Evolutionary conservation across 2,329 filamentous ascomycete species (phyloP).

Genomic region (Dendryphion nanum): DNA sequence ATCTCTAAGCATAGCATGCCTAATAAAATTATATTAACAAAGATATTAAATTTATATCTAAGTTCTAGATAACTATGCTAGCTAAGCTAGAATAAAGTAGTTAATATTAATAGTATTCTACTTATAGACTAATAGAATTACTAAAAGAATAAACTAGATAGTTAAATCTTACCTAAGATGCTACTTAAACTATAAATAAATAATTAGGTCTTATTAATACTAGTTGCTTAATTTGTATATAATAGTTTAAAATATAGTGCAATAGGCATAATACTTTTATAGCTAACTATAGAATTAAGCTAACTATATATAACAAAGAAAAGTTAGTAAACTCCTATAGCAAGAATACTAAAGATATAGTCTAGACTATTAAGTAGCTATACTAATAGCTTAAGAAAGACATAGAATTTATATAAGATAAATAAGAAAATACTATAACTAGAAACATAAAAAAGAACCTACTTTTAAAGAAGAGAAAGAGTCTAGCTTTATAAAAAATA

Average conservation of each 20-base stretch:
- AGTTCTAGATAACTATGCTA: no score
- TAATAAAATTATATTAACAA: no score
- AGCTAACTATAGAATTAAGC: conserved; percentile 4
- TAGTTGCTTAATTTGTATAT: conserved; percentile 2
- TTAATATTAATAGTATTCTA: not conserved
- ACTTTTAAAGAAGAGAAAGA: no score
- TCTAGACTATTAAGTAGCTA: not conserved
- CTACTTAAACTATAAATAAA: conserved; percentile 3
- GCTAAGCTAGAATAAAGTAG: conserved; percentile 2
- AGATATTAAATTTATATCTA: no score
- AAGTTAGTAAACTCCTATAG: conserved; percentile 1
- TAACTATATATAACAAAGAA: not conserved
- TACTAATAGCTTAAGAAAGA: conserved; percentile 1
- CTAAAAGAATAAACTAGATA: conserved; percentile 3
- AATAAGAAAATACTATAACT: conserved; percentile 8
- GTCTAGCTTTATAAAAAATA: no score
- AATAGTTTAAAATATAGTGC: conserved; percentile 4
- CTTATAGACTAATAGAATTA: conserved; percentile 1
- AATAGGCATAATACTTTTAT: conserved; percentile 2
- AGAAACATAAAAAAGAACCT: conserved; percentile 3
- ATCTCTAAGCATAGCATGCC: no score
- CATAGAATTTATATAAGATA: not conserved
- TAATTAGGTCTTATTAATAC: conserved; percentile 2
- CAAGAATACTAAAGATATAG: not conserved
- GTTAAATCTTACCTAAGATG: not conserved